Evolutionary conservation across 23 red algal genomes (phyloP), one percentile per base, ranked within the genome.

Genomic region (Gracilariopsis chorda): DNA sequence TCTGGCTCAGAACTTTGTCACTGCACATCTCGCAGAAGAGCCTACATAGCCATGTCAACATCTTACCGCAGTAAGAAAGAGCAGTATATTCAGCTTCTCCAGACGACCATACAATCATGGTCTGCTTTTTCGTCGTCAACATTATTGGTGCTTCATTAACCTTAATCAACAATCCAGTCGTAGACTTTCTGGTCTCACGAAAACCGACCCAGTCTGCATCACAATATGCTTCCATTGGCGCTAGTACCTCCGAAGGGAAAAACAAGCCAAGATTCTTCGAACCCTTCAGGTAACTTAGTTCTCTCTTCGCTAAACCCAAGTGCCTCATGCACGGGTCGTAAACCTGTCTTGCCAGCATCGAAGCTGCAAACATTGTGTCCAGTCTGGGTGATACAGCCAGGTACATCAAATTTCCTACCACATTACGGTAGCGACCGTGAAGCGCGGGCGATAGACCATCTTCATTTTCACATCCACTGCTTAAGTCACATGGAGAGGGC

Each of bases 271-370:
- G 24, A 68, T 63, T 23, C 29, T 48, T 70, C 34, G 58, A 47
- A 43, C 56, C 81, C 25, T 86, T 86, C 41, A 68, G 35, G 78
- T 83, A 83, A 20, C 78, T 20, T n/a, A 83, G 29, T 35, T 60
- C 49, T 40, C 51, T 25, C 36, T 83, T 62, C 35, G 42, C 24
- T 36, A 39, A 0, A 27, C 21, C 25, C 69, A 25, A 76, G 39
- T 76, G 1, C 27, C 33, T 21, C 21, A 39, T 11, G 24, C 10
- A 3, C 8, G 78, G 48, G 29, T 83, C 78, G 34, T 83, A 28
- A 25, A 25, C 41, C 3, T 33, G 24, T 28, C 37, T 83, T 29
- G n/a, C 45, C 48, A 61, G 78, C 48, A 83, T 0, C n/a, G 17
- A 59, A 35, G 25, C 27, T 41, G 78, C 48, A 43, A 41, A 40